Evolutionary conservation across 2,329 filamentous ascomycete genomes (phyloP), one percentile per base, ranked within the genome.

Genomic region (Penicillium fuscoglaucum): DNA sequence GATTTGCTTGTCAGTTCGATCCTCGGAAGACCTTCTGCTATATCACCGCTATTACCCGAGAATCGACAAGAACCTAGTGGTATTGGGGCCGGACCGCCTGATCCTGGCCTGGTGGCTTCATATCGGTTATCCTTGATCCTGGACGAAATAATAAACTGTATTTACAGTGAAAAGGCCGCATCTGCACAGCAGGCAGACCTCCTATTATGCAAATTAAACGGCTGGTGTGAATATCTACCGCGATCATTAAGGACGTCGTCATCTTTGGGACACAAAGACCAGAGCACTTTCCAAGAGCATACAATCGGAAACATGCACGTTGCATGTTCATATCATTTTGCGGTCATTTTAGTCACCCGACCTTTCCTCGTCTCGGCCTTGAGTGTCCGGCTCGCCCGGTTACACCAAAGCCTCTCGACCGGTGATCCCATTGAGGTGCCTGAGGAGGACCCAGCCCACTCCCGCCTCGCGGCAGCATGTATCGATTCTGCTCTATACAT

Each of bases 241-340:
- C 65, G 66, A 17, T 72, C 66, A 28, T 62, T 74, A 39, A 66
- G 68, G 17, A 66, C 59, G 10, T 58, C 59, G 10, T 58, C 59
- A 37, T 66, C 61, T 39, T 57, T 29, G 37, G 64, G 28, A 37
- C 66, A 48, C 44, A 63, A 61, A 48, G 64, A 62, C 47, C 61
- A 59, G 29, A 33, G 61, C 46, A 58, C 55, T 5, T 65, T 64
- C 3, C 68, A 69, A 43, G 71, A 76, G 19, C 74, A 73, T 0
- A 75, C 78, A 2, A 76, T 84, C 28, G 80, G 79, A 0, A 83
- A 78, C 26, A 74, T 84, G 1, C 83, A 85, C 55, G 78, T 86
- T 6, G 81, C 83, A 0, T 85, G 83, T 57, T 72, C 81, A 0
- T 86, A 86, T 62, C 85, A 86, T 61, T 84, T 85, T 55, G 81